These are phyloP conservation scores for Sicyos baderoa DNA, from an alignment of 306 rosid species.

Conservation along the genomic window DNA sequence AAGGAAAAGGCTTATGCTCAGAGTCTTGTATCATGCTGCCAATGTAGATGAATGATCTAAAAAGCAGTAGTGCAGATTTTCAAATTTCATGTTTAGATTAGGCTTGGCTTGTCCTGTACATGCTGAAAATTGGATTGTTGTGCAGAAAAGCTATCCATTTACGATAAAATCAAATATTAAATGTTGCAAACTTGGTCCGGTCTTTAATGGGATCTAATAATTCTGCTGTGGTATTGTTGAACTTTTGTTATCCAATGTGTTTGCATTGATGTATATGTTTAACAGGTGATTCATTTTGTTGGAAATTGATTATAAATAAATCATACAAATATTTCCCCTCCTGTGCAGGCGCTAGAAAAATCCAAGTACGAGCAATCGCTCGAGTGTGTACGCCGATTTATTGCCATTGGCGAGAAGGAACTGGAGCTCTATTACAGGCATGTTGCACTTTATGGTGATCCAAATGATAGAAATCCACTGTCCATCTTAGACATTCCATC, in stretches of 20 bases:
- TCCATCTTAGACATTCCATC: conserved; percentile 46
- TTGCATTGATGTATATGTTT: not conserved
- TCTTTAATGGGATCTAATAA: too few species aligned
- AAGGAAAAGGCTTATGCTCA: too few species aligned
- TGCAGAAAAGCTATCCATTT: too few species aligned
- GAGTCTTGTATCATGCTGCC: too few species aligned
- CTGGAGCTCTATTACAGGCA: conserved; percentile 78
- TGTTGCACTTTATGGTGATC: conserved; percentile 70
- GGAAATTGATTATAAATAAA: not conserved
- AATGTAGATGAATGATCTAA: not conserved
- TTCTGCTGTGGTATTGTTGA: not conserved
- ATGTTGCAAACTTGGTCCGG: too few species aligned
- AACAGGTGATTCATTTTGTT: not conserved
- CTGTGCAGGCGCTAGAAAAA: conserved; percentile 81
- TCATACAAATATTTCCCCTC: not conserved
- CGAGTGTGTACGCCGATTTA: conserved; percentile 69
- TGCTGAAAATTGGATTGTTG: too few species aligned
- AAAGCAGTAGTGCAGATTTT: not conserved
- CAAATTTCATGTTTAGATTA: not conserved
- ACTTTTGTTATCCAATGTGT: not conserved
- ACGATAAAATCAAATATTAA: too few species aligned
- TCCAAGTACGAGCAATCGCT: conserved; percentile 88
- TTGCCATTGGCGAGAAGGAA: conserved; percentile 76
- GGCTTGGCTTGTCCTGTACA: not conserved
- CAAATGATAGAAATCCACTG: conserved; percentile 51